Evolutionary conservation across 2,329 filamentous ascomycete species (phyloP).

Genomic region (Albifimbria verrucaria): DNA sequence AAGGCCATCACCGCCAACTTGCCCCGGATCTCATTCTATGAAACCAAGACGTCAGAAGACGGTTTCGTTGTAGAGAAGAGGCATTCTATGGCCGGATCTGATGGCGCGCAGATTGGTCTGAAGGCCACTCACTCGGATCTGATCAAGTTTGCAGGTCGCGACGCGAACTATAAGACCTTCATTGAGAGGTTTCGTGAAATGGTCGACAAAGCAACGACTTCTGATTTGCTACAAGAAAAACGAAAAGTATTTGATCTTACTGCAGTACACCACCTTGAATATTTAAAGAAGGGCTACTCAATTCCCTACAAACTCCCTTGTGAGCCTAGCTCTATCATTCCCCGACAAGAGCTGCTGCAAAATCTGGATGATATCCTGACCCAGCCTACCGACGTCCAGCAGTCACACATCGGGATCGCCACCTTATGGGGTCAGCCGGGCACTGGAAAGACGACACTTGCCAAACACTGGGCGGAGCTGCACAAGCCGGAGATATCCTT

Average conservation of each 20-base stretch:
- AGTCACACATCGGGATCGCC: slow-evolving; percentile 14
- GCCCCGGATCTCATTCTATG: slow-evolving; percentile 20
- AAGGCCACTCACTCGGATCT: slow-evolving; percentile 18
- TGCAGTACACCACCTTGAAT: slow-evolving; percentile 15
- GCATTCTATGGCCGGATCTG: slow-evolving; percentile 19
- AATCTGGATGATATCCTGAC: slow-evolving; percentile 13
- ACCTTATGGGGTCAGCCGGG: slow-evolving; percentile 18
- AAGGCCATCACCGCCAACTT: slow-evolving; percentile 19
- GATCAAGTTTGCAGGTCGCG: slow-evolving; percentile 19
- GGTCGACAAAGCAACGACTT: slow-evolving; percentile 10
- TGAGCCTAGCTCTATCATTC: slow-evolving; percentile 9
- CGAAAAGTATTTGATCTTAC: slow-evolving; percentile 13
- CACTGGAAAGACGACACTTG: slow-evolving; percentile 20
- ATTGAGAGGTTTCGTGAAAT: slow-evolving; percentile 17
- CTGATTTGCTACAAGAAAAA: slow-evolving; percentile 15
- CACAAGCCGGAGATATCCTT: slow-evolving; percentile 17
- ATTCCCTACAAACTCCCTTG: slow-evolving; percentile 14
- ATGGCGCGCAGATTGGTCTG: slow-evolving; percentile 18
- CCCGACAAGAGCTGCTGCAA: slow-evolving; percentile 14
- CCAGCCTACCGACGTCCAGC: slow-evolving; percentile 4
- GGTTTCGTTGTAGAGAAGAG: slow-evolving; percentile 21
- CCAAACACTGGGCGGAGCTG: slow-evolving; percentile 18
- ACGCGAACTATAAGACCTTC: slow-evolving; percentile 20
- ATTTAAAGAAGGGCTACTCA: slow-evolving; percentile 12
- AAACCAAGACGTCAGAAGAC: slow-evolving; percentile 18